These are phyloP conservation scores for Stephania yunnanensis DNA, from an alignment of 164 flowering plant genomes.

Conservation along the genomic window DNA sequence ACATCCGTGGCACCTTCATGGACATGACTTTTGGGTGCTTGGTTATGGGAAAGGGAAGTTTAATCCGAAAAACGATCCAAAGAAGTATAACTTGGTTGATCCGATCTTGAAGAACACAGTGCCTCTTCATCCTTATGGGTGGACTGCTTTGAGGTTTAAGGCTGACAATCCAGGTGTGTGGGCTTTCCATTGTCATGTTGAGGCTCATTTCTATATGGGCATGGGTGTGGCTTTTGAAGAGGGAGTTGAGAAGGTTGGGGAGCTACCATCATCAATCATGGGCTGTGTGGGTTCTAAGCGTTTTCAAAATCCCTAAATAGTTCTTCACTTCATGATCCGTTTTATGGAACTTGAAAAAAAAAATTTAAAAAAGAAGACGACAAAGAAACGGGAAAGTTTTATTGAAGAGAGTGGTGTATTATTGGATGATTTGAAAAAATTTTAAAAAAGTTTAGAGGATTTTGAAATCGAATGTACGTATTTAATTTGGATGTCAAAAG, in stretches of 20 bases:
- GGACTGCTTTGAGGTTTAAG: constrained; percentile 19
- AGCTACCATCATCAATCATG: constrained; percentile 9
- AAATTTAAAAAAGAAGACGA: too few relatives aligned
- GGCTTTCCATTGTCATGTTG: constrained; percentile 20
- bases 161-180: constrained; percentile 21
- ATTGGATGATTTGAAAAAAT: too few relatives aligned
- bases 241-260: constrained; percentile 9
- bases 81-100: constrained; percentile 14
- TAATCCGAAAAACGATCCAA: constrained; percentile 3
- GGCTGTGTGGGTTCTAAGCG: not conserved
- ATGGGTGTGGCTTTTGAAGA: constrained; percentile 15
- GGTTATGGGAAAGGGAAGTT: constrained; percentile 33
- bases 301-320: too few relatives aligned
- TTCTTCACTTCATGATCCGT: too few relatives aligned
- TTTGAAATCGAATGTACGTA: too few relatives aligned
- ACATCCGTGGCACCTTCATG: constrained; percentile 42
- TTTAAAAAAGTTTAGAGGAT: too few relatives aligned
- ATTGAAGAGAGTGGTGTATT: too few relatives aligned
- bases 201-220: constrained; percentile 17
- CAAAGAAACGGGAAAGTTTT: too few relatives aligned
- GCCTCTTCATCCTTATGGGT: constrained; percentile 18
- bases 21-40: constrained; percentile 33
- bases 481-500: too few relatives aligned
- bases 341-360: too few relatives aligned
- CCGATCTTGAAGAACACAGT: constrained; percentile 28